Evolutionary conservation across 768 basidiomycete genomes (phyloP).

Genomic region (Naganishia randhawae): DNA sequence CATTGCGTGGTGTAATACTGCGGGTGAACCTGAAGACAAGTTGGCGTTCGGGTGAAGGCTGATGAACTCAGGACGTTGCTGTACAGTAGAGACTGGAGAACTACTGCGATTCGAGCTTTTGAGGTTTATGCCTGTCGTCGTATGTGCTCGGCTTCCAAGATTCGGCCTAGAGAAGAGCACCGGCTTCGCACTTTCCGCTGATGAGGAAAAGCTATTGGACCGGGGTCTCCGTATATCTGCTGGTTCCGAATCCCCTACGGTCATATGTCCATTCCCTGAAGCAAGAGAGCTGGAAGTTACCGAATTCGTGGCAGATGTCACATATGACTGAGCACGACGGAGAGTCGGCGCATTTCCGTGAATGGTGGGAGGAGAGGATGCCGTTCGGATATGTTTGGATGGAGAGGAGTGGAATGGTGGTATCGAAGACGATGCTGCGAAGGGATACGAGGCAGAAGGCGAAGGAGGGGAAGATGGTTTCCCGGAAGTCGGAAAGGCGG

Average conservation of each 20-base stretch:
- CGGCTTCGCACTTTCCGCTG: not conserved
- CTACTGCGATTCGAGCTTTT: not conserved
- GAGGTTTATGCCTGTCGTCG: not conserved
- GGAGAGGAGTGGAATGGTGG: not conserved
- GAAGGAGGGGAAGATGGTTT: not conserved
- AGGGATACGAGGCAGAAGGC: not conserved
- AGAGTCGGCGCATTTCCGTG: not conserved
- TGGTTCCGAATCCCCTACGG: not conserved
- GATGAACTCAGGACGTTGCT: not conserved
- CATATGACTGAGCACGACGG: constrained; percentile 18
- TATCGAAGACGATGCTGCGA: not conserved
- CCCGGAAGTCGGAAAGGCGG: not conserved
- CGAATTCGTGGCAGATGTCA: constrained; percentile 5
- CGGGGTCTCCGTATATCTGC: constrained; percentile 12
- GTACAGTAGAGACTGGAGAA: not conserved
- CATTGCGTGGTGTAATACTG: not conserved
- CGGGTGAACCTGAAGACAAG: not conserved
- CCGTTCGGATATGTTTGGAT: not conserved
- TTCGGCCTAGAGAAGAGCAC: not conserved
- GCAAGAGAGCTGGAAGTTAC: constrained; percentile 14
- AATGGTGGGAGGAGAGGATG: not conserved
- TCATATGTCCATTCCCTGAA: constrained; percentile 5
- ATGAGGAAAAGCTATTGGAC: constrained; percentile 1
- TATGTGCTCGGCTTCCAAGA: not conserved
- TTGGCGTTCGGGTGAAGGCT: not conserved